These are phyloP conservation scores for Cyclocybe aegerita DNA, from an alignment of 768 basidiomycete species.

Conservation along the genomic window DNA sequence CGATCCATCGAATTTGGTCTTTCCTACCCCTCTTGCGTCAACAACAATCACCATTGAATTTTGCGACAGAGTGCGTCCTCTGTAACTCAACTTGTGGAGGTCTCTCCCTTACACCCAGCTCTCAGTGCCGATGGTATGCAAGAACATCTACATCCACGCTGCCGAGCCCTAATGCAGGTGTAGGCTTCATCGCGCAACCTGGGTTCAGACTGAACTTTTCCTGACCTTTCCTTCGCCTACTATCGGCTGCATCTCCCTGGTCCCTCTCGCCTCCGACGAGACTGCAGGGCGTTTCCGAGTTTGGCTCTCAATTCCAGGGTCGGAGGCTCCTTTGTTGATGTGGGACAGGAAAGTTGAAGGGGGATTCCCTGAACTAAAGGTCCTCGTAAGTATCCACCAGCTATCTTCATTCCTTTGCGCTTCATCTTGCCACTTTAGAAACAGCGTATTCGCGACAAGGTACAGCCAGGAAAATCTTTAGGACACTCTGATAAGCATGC, in stretches of 20 bases:
- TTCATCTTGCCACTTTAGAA: constrained; percentile 50
- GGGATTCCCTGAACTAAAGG: constrained; percentile 89
- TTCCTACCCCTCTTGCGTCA: constrained; percentile 42
- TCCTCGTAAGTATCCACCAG: constrained; percentile 51
- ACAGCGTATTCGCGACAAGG: constrained; percentile 79
- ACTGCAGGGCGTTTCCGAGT: constrained; percentile 90
- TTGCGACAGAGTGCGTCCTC: constrained; percentile 76
- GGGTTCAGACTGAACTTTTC: constrained; percentile 92
- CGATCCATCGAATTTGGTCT: constrained; percentile 55
- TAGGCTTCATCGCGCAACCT: constrained; percentile 90
- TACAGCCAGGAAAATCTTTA: constrained; percentile 79
- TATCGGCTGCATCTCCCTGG: constrained; percentile 63
- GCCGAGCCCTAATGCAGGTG: neutral
- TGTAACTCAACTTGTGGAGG: neutral
- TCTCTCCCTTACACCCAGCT: neutral
- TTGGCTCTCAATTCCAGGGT: constrained; percentile 59
- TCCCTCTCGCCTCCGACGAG: constrained; percentile 77
- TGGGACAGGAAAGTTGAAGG: constrained; percentile 94
- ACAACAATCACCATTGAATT: constrained; percentile 84
- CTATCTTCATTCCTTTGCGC: neutral
- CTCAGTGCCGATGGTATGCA: constrained; percentile 78
- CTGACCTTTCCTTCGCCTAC: constrained; percentile 85
- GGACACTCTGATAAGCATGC: constrained; percentile 83
- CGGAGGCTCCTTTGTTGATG: constrained; percentile 45
- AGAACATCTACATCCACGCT: neutral